Evolutionary conservation across 208 protist genomes (phyloP), one percentile per base, ranked within the genome.

Genomic region (Leishmania gerbilli): DNA sequence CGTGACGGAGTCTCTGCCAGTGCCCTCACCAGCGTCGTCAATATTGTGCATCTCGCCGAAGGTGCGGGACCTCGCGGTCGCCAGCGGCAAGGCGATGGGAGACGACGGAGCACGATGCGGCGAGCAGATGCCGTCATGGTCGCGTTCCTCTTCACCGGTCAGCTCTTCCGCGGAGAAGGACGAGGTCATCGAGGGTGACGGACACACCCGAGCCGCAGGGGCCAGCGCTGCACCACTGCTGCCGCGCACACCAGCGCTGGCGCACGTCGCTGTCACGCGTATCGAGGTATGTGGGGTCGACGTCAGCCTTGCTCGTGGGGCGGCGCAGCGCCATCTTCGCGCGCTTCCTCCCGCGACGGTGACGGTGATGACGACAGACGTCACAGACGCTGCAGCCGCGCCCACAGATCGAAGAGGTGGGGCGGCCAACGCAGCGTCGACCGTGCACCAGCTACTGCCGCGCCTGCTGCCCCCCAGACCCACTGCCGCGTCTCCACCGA

Each of bases 271-370:
- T 47, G 82, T 85, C 21, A 58, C n/a, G 11, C 82, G 77, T n/a
- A 67, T 85, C 1, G 82, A 85, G 55, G 17, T 85, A 3, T 40
- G 42, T 17, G 82, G 82, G 24, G 77, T 85, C 0, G 82, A 85
- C 42, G 53, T 85, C 19, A 76, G 82, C 55, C 74, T 82, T 8
- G 82, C 77, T 17, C 62, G 78, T 21, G 82, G 77, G 2, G 40
- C 65, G n/a, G 77, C 72, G 37, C 82, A 85, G 34, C 71, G 72
- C 6, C 77, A 82, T 69, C 77, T 40, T 24, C 45, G 69, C 31
- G 42, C 58, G 45, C 62, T 82, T 31, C 77, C 71, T 31, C 82
- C 82, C 5, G 77, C 77, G 3, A 77, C 74, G 11, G 74, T 85
- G 21, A 75, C 77, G 17, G 55, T 82, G 34, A 58, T 76, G 74